phyloP scores from a whole-genome alignment of 1,284 basidiomycete species.

The Puccinia triticina region DNA sequence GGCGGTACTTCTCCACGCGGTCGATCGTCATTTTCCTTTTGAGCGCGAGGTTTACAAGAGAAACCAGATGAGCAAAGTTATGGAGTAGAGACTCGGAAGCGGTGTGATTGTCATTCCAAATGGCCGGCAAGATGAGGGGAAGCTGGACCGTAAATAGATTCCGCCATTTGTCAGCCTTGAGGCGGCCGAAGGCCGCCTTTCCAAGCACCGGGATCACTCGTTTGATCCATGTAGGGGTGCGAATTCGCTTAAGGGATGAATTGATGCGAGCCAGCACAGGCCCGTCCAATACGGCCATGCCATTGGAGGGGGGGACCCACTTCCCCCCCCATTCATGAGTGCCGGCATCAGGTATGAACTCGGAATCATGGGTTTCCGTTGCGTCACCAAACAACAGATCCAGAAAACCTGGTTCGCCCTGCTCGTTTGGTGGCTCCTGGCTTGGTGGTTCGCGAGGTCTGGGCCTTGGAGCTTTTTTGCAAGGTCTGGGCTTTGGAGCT shows the following conservation, averaged over 20 bases:
- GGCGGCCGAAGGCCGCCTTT: slow-evolving; percentile 31
- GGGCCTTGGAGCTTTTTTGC: neutral
- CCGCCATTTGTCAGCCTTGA: slow-evolving; percentile 53
- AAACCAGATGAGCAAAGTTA: slow-evolving; percentile 39
- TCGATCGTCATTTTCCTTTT: slow-evolving; percentile 12
- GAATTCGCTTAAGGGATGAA: neutral
- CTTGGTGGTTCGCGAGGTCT: neutral
- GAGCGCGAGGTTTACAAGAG: slow-evolving; percentile 32
- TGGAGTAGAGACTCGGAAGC: neutral
- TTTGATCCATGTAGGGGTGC: slow-evolving; percentile 37
- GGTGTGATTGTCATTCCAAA: neutral
- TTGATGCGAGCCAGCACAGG: neutral
- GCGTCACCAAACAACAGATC: neutral
- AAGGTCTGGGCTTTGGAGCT: neutral
- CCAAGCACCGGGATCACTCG: slow-evolving; percentile 30
- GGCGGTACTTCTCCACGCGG: neutral
- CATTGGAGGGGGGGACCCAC: neutral
- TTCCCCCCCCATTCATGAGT: slow-evolving; percentile 13
- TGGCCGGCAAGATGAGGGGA: neutral
- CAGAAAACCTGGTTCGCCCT: neutral
- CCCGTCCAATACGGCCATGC: neutral
- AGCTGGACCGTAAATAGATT: slow-evolving; percentile 25
- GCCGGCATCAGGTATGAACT: neutral
- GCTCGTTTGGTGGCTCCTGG: too few relatives aligned
- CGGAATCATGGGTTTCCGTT: slow-evolving; percentile 3